Evolutionary conservation across 495 filamentous ascomycete species (phyloP).

Genomic region (Collariella sp.): DNA sequence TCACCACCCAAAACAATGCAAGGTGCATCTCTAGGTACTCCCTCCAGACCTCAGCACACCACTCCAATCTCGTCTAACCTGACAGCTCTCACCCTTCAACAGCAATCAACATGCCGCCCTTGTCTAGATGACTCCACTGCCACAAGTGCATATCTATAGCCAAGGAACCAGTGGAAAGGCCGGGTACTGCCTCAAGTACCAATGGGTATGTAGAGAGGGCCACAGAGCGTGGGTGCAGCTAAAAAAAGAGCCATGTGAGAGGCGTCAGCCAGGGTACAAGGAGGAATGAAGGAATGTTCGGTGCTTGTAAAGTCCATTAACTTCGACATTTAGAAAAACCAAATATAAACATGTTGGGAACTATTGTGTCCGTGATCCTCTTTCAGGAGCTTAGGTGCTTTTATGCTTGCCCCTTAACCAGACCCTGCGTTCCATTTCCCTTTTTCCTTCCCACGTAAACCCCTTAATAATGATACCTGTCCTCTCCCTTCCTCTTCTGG

Average conservation of each 20-base stretch:
- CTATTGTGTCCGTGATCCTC: too few relatives aligned
- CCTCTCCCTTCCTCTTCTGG: slow-evolving; percentile 10
- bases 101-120: background rate
- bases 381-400: too few relatives aligned
- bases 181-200: background rate
- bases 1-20: background rate
- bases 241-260: background rate
- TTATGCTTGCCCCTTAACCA: too few relatives aligned
- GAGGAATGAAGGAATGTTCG: background rate
- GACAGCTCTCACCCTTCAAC: too few relatives aligned
- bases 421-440: too few relatives aligned
- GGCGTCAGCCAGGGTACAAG: background rate
- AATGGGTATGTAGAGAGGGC: background rate
- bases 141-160: background rate
- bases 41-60: too few relatives aligned
- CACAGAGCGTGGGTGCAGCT: background rate
- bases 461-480: slow-evolving; percentile 12
- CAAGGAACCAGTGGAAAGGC: background rate
- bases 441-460: too few relatives aligned
- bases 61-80: too few relatives aligned
- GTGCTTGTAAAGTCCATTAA: too few relatives aligned
- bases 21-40: background rate
- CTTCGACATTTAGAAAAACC: too few relatives aligned
- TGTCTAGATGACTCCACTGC: background rate
- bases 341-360: too few relatives aligned